Evolutionary conservation across 441 rosid species (phyloP), one percentile per base, ranked within the genome.

Genomic region (Flueggea neowawraea): DNA sequence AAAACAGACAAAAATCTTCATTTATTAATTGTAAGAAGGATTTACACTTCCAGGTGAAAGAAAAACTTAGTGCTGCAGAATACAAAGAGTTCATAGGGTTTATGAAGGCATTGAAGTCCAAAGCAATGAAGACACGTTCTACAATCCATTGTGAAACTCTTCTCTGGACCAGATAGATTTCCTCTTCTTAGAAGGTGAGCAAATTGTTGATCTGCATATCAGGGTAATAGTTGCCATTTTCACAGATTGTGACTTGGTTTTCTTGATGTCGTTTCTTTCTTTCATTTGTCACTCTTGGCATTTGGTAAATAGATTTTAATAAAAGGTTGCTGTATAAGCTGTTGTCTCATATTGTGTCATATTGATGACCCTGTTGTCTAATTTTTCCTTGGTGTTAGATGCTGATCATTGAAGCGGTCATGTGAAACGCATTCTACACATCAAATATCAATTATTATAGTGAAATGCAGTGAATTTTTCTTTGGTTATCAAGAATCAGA

Each of bases 21-120:
- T 10, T 14, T 47, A 6, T 47, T 47, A 9, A 16, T 41, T n/a
- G 12, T 15, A 13, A 6, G 13, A 39, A 22, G 44, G 3, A n/a
- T 55, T 13, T 31, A 13, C 16, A 33, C 61, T 72, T 68, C 43
- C 81, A 95, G 99, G 97, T 82, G n/a, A 82, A 82, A 68, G 91
- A 83, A 78, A 85, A 84, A 70, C 97, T 95, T 57, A 83, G 68
- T 70, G 57, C 89, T 57, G 63, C 84, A 60, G 97, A 95, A 70
- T 95, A 95, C 67, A 85, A 77, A 67, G 84, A 89, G 62, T 95
- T 95, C 76, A 81, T 95, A 50, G 96, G 88, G 57, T 82, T 79
- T 64, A 80, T 95, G 89, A 91, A 84, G 81, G 96, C 92, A 62
- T 71, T 88, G 79, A 95, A 88, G 81, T 89, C 92, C 45, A 85